Conservation (phyloP, 345 rosid species). For the Garcia nutans region DNA sequence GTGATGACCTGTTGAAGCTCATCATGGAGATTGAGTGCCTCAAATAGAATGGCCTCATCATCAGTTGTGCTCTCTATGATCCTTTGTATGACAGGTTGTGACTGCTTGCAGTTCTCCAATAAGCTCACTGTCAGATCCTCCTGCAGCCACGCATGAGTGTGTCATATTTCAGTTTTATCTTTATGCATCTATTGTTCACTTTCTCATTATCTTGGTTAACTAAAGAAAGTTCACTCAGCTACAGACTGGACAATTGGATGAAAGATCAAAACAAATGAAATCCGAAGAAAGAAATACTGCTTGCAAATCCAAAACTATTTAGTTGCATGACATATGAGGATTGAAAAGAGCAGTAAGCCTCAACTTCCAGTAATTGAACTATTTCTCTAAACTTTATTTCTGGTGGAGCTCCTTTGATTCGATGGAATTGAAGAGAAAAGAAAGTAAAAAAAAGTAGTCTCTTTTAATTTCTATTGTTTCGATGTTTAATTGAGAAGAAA, state of each 20-base stretch:
- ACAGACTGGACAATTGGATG: background rate
- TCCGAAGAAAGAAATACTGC: background rate
- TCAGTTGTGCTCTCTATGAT: constrained; percentile 70
- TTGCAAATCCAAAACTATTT: background rate
- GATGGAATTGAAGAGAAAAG: too few species aligned
- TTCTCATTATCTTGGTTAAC: background rate
- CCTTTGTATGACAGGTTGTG: constrained; percentile 60
- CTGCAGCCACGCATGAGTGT: constrained; percentile 36
- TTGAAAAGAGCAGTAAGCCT: background rate
- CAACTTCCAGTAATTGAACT: background rate
- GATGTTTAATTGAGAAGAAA: too few species aligned
- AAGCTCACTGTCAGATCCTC: constrained; percentile 64
- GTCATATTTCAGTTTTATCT: constrained; percentile 4
- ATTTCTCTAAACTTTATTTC: background rate
- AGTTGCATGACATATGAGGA: background rate
- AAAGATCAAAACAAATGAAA: background rate
- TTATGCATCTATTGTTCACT: background rate
- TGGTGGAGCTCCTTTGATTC: background rate
- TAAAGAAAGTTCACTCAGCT: background rate
- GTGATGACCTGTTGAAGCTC: constrained; percentile 63
- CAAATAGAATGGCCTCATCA: constrained; percentile 71
- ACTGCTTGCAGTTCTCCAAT: constrained; percentile 77
- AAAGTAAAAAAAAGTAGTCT: too few species aligned
- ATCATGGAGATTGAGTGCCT: constrained; percentile 72
- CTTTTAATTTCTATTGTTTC: too few species aligned